Base-by-base conservation (phyloP, 352 stramenopile genomes). In the Pythium chondricola region DNA sequence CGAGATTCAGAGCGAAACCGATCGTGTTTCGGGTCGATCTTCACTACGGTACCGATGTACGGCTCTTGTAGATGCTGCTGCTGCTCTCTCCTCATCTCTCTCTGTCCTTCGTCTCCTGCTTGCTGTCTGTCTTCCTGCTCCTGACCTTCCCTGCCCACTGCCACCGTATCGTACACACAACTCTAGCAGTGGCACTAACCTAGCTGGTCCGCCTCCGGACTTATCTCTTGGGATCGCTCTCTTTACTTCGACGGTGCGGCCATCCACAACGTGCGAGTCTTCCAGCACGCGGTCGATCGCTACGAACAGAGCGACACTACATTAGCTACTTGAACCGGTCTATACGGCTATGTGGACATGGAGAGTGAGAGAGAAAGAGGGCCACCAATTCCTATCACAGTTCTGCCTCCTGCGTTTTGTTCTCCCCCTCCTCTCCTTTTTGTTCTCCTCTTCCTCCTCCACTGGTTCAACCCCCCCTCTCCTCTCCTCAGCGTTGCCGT, bases 191-290 rank as follows among this genome's bases (percentile, higher is more conserved):
- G 61, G 47, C 80, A 87, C 78, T 87, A 85, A 85, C 72, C 78
- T 89, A 76, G 76, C 60, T 29, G 65, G 42, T 18, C 40, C 49
- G 14, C 48, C 67, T 17, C 72, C 70, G 33, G 83, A 78, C 55
- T 73, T 87, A 77, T 92, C 84, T 59, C 88, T 80, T 46, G 76
- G 86, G 50, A 97, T 90, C 26, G 89, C 89, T 45, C 82, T 69
- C 69, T 97, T 97, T 36, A 97, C 88, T 69, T 97, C 89, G 26
- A 97, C 85, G 24, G 85, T 80, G 21, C 90, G 72, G 13, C 88
- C 89, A 52, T 97, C 88, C 50, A 97, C 77, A 41, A 66, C 88
- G 64, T 97, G 89, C 50, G 83, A 74, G 58, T 95, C 74, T 25
- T 84, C 77, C 38, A 95, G 63, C 49, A 93, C 79, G 20, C 76